Evolutionary conservation across 345 rosid species (phyloP).

Genomic region (Dovyalis caffra): DNA sequence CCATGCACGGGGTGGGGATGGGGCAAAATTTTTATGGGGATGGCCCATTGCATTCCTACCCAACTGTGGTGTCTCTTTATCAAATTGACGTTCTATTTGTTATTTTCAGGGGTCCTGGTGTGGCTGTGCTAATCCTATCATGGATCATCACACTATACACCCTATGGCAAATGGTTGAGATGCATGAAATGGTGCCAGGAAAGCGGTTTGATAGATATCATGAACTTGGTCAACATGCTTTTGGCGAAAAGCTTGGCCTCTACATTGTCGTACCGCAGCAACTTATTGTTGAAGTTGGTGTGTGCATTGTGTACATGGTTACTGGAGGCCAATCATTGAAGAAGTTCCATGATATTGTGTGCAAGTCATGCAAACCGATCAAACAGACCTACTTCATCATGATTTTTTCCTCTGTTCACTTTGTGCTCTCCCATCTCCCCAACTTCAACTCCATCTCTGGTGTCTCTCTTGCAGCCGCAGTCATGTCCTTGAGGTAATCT

Average conservation of each 20-base stretch:
- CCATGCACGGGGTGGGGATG: no score
- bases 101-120: slow-evolving; percentile 32
- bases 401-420: slow-evolving; percentile 34
- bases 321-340: slow-evolving; percentile 32
- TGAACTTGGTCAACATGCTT: slow-evolving; percentile 31
- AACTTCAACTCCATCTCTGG: slow-evolving; percentile 39
- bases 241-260: slow-evolving; percentile 31
- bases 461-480: slow-evolving; percentile 34
- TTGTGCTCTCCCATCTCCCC: slow-evolving; percentile 35
- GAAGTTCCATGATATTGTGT: slow-evolving; percentile 29
- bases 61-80: no score
- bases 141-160: slow-evolving; percentile 34
- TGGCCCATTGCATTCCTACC: no score
- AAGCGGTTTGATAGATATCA: slow-evolving; percentile 33
- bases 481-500: slow-evolving; percentile 33
- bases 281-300: slow-evolving; percentile 30
- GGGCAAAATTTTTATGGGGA: no score
- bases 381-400: slow-evolving; percentile 29
- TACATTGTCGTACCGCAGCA: slow-evolving; percentile 36
- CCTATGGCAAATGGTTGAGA: slow-evolving; percentile 38
- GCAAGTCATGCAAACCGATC: slow-evolving; percentile 18
- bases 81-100: background rate
- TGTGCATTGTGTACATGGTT: slow-evolving; percentile 35
- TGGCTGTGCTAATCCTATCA: slow-evolving; percentile 22
- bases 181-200: slow-evolving; percentile 38